Conservation (phyloP, 148 eudicot genomes). For the Cornus controversa region DNA sequence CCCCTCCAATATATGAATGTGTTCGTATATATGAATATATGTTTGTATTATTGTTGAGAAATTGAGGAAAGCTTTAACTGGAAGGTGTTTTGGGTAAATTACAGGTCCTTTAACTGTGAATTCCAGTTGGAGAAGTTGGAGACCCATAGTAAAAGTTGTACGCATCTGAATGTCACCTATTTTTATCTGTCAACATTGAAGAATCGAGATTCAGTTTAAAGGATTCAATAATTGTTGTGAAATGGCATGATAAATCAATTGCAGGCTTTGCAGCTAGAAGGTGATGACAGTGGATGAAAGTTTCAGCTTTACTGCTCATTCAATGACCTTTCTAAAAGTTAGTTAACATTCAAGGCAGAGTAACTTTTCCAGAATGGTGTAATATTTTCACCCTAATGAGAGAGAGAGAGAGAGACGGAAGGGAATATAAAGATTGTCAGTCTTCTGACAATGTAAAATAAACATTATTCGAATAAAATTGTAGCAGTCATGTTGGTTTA, state of each 20-base stretch:
- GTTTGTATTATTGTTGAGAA: not conserved
- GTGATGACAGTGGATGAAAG: conserved; percentile 6
- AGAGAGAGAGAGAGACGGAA: not conserved
- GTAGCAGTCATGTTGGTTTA: not conserved
- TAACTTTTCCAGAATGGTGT: not conserved
- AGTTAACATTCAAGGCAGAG: conserved; percentile 11
- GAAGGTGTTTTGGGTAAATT: not conserved
- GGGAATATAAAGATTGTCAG: not conserved
- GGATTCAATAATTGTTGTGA: not conserved
- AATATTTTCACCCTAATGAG: conserved; percentile 13
- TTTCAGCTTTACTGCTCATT: conserved; percentile 14
- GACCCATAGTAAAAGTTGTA: not conserved
- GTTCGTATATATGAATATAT: too few species aligned
- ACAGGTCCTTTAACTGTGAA: not conserved
- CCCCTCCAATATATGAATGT: too few species aligned
- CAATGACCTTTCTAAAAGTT: not conserved
- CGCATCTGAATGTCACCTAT: not conserved
- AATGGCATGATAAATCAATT: conserved; percentile 12
- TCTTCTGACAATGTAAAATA: not conserved
- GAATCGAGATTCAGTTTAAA: not conserved
- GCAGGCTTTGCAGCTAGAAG: conserved; percentile 3
- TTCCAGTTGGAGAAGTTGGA: not conserved
- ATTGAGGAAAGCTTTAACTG: not conserved
- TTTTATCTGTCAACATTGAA: not conserved
- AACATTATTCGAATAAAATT: not conserved